A percentile compares a stretch with the other conserved stretches of the same genome.
These are phyloP conservation scores for Suhomyces bolitotheri DNA, from an alignment of 1,139 yeast genomes.

Conservation along the genomic window DNA sequence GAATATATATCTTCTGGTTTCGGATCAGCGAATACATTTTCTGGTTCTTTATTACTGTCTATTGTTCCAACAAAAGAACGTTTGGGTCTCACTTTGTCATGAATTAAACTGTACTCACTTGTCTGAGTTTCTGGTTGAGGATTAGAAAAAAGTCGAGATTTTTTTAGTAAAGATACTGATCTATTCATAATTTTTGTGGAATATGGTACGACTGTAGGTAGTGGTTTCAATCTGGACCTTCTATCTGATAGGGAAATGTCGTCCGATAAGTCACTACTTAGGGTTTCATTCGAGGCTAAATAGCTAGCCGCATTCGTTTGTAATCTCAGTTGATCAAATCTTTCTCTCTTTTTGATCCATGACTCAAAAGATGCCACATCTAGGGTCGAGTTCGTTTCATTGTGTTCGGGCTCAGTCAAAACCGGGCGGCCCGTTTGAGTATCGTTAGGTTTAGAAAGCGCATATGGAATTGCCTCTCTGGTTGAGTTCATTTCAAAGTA, in stretches of 20 bases:
- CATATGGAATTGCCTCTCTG: background rate
- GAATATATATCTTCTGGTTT: background rate
- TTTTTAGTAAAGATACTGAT: conserved; percentile 24
- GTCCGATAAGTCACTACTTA: conserved; percentile 16
- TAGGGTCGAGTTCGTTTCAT: conserved; percentile 45
- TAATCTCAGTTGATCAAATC: conserved; percentile 37
- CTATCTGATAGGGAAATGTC: conserved; percentile 4
- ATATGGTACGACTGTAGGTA: conserved; percentile 10
- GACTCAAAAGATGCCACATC: conserved; percentile 39
- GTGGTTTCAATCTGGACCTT: conserved; percentile 5
- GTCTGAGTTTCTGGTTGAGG: conserved; percentile 17
- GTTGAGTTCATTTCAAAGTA: conserved; percentile 20
- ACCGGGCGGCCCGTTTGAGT: background rate
- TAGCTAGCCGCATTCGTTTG: conserved; percentile 24
- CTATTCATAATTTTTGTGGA: conserved; percentile 22
- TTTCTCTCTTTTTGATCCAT: conserved; percentile 54
- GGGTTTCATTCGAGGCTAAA: conserved; percentile 34
- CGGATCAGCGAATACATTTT: conserved; percentile 9
- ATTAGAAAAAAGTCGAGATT: conserved; percentile 26
- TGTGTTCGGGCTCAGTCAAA: conserved; percentile 16
- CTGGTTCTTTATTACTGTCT: conserved; percentile 1
- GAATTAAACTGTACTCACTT: conserved; percentile 10
- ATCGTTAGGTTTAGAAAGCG: background rate
- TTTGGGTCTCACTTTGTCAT: conserved; percentile 13
- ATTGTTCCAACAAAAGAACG: background rate